Conservation (phyloP, 768 basidiomycete genomes). For the Coprinopsis cinerea region DNA sequence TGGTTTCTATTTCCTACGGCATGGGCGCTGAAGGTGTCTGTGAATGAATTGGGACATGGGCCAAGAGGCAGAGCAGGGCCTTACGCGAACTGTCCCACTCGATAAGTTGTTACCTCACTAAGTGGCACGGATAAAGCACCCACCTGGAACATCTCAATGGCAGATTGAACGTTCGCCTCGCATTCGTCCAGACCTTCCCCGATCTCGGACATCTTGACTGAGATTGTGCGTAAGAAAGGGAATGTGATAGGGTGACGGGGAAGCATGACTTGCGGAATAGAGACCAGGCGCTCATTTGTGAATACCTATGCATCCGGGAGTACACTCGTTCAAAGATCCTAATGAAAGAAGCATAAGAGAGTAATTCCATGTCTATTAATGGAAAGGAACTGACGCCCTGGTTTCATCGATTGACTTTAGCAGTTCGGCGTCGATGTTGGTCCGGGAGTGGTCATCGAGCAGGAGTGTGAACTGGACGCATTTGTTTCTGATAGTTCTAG, state of each 20-base stretch:
- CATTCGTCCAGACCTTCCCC: slow-evolving; percentile 40
- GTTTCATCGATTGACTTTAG: slow-evolving; percentile 37
- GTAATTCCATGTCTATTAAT: neutral
- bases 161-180: slow-evolving; percentile 34
- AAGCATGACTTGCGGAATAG: slow-evolving; percentile 30
- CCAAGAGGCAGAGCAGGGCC: too few relatives aligned
- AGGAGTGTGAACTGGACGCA: slow-evolving; percentile 34
- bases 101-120: neutral
- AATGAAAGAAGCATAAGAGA: neutral
- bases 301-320: slow-evolving; percentile 33
- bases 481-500: slow-evolving; percentile 34
- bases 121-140: slow-evolving; percentile 9
- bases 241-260: neutral
- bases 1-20: slow-evolving; percentile 21
- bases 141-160: slow-evolving; percentile 40
- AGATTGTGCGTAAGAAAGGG: neutral
- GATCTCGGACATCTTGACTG: slow-evolving; percentile 45
- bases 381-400: slow-evolving; percentile 29
- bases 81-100: slow-evolving; percentile 24
- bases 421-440: slow-evolving; percentile 31
- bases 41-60: too few relatives aligned
- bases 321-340: slow-evolving; percentile 40
- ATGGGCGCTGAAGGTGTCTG: neutral
- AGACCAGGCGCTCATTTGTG: slow-evolving; percentile 30
- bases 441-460: slow-evolving; percentile 33